A percentile compares a stretch with the other conserved stretches of the same genome.
These are phyloP conservation scores for Multifurca ochricompacta DNA, from an alignment of 768 basidiomycete genomes.

Conservation along the genomic window DNA sequence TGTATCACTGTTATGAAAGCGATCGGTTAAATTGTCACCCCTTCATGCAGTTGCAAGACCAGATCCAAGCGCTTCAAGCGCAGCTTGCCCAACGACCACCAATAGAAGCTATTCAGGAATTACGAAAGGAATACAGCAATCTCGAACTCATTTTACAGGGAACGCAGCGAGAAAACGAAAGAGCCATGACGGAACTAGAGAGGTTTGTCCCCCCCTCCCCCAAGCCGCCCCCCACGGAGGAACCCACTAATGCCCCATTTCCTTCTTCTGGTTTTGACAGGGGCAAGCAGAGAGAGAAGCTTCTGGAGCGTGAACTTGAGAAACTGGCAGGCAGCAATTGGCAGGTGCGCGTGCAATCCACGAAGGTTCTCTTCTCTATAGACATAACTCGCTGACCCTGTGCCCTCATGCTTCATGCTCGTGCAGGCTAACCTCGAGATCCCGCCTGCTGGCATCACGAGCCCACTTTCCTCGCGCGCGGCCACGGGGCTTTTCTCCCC, in stretches of 20 bases:
- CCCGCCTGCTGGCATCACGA: slow-evolving; percentile 25
- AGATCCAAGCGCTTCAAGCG: slow-evolving; percentile 54
- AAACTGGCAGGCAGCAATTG: slow-evolving; percentile 73
- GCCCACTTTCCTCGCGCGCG: slow-evolving; percentile 26
- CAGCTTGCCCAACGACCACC: slow-evolving; percentile 64
- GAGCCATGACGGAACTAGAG: slow-evolving; percentile 75
- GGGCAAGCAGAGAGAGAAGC: slow-evolving; percentile 66
- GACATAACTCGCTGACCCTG: neutral
- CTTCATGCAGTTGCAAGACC: slow-evolving; percentile 45
- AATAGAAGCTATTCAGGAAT: slow-evolving; percentile 51
- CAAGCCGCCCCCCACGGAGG: neutral
- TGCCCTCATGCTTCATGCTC: slow-evolving; percentile 24
- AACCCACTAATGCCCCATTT: neutral
- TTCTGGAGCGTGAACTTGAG: slow-evolving; percentile 64
- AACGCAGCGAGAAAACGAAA: slow-evolving; percentile 79
- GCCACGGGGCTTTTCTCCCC: slow-evolving; percentile 26
- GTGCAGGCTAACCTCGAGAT: slow-evolving; percentile 32
- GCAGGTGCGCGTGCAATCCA: slow-evolving; percentile 45
- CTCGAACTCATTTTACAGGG: slow-evolving; percentile 70
- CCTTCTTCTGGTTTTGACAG: neutral
- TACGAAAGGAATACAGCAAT: slow-evolving; percentile 68
- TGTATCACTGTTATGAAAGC: neutral
- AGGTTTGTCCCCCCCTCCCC: slow-evolving; percentile 36
- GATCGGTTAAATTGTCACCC: neutral
- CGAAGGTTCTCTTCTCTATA: neutral